phyloP scores from a whole-genome alignment of 192 early-diverging fungal genomes.

The Gaertneriomyces sp. region DNA sequence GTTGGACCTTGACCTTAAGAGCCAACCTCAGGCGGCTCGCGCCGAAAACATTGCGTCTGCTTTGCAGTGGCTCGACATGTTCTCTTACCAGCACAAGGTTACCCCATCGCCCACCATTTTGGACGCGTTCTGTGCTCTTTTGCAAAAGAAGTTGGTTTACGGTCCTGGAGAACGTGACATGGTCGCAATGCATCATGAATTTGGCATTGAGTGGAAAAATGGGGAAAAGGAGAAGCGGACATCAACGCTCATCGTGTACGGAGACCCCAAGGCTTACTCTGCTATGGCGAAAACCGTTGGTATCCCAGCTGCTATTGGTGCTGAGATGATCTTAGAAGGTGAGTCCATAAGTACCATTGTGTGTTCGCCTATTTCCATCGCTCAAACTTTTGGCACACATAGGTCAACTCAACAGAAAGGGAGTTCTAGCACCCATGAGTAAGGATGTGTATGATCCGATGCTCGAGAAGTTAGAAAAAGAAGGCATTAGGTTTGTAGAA shows the following conservation, averaged over 20 bases:
- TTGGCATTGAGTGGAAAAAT: slow-evolving; percentile 70
- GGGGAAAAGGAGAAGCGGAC: slow-evolving; percentile 65
- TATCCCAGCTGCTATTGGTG: slow-evolving; percentile 93
- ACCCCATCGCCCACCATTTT: slow-evolving; percentile 52
- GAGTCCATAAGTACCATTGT: slow-evolving; percentile 15
- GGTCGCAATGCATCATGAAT: slow-evolving; percentile 92
- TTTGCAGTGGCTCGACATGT: slow-evolving; percentile 51
- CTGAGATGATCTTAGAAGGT: slow-evolving; percentile 88
- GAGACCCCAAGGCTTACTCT: slow-evolving; percentile 77
- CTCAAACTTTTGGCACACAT: not conserved
- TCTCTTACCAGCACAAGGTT: slow-evolving; percentile 20
- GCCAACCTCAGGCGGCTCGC: slow-evolving; percentile 7
- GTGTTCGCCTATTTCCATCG: not conserved
- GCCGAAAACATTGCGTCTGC: slow-evolving; percentile 53
- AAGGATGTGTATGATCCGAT: slow-evolving; percentile 86
- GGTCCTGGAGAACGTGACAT: slow-evolving; percentile 80
- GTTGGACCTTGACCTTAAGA: not conserved
- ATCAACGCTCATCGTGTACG: slow-evolving; percentile 90
- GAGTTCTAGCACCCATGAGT: slow-evolving; percentile 90
- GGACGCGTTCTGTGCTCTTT: slow-evolving; percentile 78
- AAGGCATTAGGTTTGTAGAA: slow-evolving; percentile 86
- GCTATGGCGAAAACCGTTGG: slow-evolving; percentile 99
- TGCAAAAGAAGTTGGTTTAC: slow-evolving; percentile 77
- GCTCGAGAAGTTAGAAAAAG: slow-evolving; percentile 79
- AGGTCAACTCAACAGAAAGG: slow-evolving; percentile 47